Evolutionary conservation across 805 yeast species (phyloP), one percentile per base, ranked within the genome.

Genomic region (Saccharomyces paradoxus): DNA sequence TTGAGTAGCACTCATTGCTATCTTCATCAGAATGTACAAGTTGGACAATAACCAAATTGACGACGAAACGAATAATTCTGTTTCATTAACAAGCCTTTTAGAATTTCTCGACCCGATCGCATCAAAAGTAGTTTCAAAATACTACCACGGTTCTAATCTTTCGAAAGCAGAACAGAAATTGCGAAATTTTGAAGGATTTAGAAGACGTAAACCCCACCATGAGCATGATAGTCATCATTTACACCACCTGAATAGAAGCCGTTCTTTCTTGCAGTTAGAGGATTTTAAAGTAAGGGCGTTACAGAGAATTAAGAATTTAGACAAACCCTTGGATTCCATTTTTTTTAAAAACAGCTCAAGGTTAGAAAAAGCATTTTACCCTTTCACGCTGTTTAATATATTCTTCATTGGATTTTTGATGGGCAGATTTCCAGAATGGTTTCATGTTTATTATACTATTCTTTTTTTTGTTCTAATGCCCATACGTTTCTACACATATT

Each of bases 291-390:
- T 47, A 17, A 60, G 60, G 48, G 56, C 65, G 4, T 41, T 58
- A 9, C 53, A 53, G 10, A 57, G 66, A 41, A 57, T 67, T 12
- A 67, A 62, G 54, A 54, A 61, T 9, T 51, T 66, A 10, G 71
- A 68, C 53, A 51, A 52, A 32, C 65, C 69, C 4, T 53, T 68
- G 30, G 63, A 66, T 49, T 51, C 63, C 7, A 55, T 79, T 61
- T 67, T 68, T 54, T 66, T 68, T 50, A 64, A 65, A 27, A 60
- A 72, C 47, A 77, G 79, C 29, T 77, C 83, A 0, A 76, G 70
- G 29, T 77, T 86, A 7, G 97, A 92, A 65, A 92, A 92, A 67
- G 60, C 83, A 26, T 89, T 89, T 66, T 94, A 89, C 67, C 83
- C 96, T 0, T 69, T 82, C 46, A 83, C 95, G 0, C 74, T 89